Evolutionary conservation across 306 rosid species (phyloP).

Genomic region (Inga laurina): DNA sequence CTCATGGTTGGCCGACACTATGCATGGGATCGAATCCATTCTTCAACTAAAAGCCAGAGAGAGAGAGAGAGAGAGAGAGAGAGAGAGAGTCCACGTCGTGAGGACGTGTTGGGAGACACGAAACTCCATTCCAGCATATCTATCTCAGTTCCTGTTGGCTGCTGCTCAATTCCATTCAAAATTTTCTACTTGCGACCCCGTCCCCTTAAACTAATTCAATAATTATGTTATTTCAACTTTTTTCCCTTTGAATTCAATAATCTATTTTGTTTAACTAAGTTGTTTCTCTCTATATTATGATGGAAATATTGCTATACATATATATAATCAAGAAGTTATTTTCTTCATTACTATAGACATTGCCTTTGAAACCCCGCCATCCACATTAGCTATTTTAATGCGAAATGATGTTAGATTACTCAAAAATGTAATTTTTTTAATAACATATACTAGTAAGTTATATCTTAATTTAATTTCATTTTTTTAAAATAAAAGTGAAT

Average conservation of each 20-base stretch:
- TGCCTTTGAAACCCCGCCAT: not conserved
- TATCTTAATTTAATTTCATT: not conserved
- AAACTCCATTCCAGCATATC: not conserved
- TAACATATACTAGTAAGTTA: too few relatives aligned
- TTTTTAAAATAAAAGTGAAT: not conserved
- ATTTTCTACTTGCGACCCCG: not conserved
- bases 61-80: not conserved
- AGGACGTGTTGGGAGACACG: not conserved
- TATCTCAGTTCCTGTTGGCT: not conserved
- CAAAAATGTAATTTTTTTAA: too few relatives aligned
- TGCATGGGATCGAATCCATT: slow-evolving; percentile 10
- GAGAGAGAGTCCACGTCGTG: not conserved
- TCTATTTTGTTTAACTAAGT: not conserved
- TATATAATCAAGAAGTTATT: not conserved
- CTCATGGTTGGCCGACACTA: slow-evolving; percentile 9
- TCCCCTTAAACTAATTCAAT: not conserved
- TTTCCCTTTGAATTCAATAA: not conserved
- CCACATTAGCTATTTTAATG: not conserved
- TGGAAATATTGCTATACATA: not conserved
- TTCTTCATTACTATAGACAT: not conserved
- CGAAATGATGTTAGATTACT: not conserved
- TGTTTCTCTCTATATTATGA: not conserved
- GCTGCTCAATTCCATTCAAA: not conserved
- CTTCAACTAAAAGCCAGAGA: not conserved
- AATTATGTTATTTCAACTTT: not conserved